Evolutionary conservation across 1,284 basidiomycete species (phyloP).

Genomic region (Melampsora larici-populina): DNA sequence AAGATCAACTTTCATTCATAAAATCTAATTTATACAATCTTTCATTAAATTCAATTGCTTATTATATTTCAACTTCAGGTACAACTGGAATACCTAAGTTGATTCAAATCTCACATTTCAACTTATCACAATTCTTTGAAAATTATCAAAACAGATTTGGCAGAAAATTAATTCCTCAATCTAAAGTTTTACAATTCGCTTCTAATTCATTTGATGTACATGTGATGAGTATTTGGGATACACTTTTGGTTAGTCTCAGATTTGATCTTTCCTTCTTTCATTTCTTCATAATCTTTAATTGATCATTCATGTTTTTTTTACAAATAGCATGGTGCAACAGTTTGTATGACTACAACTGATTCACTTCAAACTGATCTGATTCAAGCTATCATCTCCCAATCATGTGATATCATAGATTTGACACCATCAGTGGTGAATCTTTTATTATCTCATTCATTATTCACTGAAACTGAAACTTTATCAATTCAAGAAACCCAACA

Average conservation of each 20-base stretch:
- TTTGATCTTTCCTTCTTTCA: neutral
- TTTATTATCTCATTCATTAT: slow-evolving; percentile 47
- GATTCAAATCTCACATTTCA: slow-evolving; percentile 46
- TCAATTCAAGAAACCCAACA: slow-evolving; percentile 40
- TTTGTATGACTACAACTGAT: slow-evolving; percentile 47
- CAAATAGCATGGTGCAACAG: slow-evolving; percentile 47
- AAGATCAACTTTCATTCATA: slow-evolving; percentile 7
- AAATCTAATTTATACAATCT: neutral
- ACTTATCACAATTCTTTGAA: slow-evolving; percentile 46
- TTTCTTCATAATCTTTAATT: neutral
- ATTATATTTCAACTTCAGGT: slow-evolving; percentile 49
- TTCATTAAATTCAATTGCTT: slow-evolving; percentile 40
- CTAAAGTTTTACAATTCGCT: slow-evolving; percentile 48
- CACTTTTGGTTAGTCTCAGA: neutral
- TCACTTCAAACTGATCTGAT: slow-evolving; percentile 47
- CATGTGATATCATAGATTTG: slow-evolving; percentile 47
- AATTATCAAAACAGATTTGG: slow-evolving; percentile 48
- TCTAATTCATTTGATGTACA: slow-evolving; percentile 48
- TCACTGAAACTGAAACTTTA: slow-evolving; percentile 44
- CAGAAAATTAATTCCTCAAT: slow-evolving; percentile 42
- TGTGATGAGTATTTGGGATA: slow-evolving; percentile 50
- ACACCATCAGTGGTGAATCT: slow-evolving; percentile 47
- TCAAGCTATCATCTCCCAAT: slow-evolving; percentile 44
- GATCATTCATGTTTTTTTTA: neutral
- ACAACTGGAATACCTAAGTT: slow-evolving; percentile 48